Conservation (phyloP, 2,329 filamentous ascomycete species). For the Talaromyces funiculosus region DNA sequence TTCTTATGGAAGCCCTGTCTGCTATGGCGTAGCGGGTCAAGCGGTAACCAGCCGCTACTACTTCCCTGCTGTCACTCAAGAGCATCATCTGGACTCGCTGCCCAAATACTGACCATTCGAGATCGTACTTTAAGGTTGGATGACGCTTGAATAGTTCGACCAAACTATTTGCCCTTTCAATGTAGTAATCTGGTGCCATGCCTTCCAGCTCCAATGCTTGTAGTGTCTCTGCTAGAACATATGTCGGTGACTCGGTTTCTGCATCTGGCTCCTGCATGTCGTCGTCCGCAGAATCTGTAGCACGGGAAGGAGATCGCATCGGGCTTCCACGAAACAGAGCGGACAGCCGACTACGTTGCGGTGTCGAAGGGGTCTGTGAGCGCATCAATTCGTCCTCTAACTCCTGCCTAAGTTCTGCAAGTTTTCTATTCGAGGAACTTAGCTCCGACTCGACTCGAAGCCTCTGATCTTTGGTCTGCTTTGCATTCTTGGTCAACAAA, state of each 20-base stretch:
- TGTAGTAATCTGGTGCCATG: slow-evolving; percentile 90
- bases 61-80: slow-evolving; percentile 89
- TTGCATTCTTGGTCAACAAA: slow-evolving; percentile 87
- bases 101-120: slow-evolving; percentile 94
- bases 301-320: slow-evolving; percentile 46
- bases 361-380: slow-evolving; percentile 50
- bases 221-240: slow-evolving; percentile 80
- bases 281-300: slow-evolving; percentile 34
- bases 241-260: slow-evolving; percentile 80
- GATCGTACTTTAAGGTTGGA: slow-evolving; percentile 89
- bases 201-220: slow-evolving; percentile 83
- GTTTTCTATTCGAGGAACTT: slow-evolving; percentile 73
- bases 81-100: slow-evolving; percentile 92
- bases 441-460: slow-evolving; percentile 79
- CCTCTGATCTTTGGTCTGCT: slow-evolving; percentile 85
- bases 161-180: slow-evolving; percentile 81
- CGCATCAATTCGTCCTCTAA: slow-evolving; percentile 57
- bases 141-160: slow-evolving; percentile 96
- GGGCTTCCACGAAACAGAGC: slow-evolving; percentile 54
- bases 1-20: slow-evolving; percentile 80
- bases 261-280: slow-evolving; percentile 54
- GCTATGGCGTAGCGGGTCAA: slow-evolving; percentile 93
- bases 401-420: slow-evolving; percentile 54
- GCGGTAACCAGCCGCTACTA: slow-evolving; percentile 88
- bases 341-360: slow-evolving; percentile 49